Conservation (phyloP, 805 yeast species). For the Wickerhamiella sergipiensis region DNA sequence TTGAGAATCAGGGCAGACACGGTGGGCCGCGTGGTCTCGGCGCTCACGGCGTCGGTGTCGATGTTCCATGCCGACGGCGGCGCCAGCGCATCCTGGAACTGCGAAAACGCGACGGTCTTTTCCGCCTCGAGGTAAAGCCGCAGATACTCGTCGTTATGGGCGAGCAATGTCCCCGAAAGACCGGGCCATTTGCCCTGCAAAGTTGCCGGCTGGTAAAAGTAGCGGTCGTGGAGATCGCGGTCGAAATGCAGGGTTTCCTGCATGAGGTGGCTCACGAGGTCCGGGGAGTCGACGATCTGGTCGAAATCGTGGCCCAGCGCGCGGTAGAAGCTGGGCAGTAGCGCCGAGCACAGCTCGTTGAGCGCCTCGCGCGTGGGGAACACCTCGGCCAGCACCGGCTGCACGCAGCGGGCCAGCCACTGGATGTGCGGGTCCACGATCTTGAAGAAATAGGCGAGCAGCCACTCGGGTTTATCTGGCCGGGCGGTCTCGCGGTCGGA, state of each 20-base stretch:
- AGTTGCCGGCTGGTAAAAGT: conserved; percentile 33
- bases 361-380: conserved; percentile 20
- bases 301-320: conserved; percentile 9
- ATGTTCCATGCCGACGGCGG: conserved; percentile 39
- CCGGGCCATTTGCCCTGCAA: conserved; percentile 31
- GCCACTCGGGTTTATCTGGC: conserved; percentile 61
- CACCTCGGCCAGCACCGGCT: conserved; percentile 11
- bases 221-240: conserved; percentile 31
- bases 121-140: conserved; percentile 43
- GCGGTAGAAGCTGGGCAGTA: conserved; percentile 26
- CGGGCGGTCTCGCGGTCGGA: conserved; percentile 45
- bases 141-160: conserved; percentile 22
- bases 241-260: conserved; percentile 48
- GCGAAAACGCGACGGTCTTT: conserved; percentile 10
- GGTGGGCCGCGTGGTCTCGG: conserved; percentile 42
- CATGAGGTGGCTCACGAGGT: conserved; percentile 43
- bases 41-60: conserved; percentile 39
- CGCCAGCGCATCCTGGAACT: conserved; percentile 27
- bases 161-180: conserved; percentile 22
- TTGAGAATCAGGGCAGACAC: conserved; percentile 44
- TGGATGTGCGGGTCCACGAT: conserved; percentile 22
- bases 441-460: conserved; percentile 33
- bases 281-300: conserved; percentile 24
- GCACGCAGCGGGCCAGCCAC: conserved; percentile 19
- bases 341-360: conserved; percentile 33